Base-by-base conservation (phyloP, 2,329 filamentous ascomycete genomes). In the Tolypocladium nubicola region DNA sequence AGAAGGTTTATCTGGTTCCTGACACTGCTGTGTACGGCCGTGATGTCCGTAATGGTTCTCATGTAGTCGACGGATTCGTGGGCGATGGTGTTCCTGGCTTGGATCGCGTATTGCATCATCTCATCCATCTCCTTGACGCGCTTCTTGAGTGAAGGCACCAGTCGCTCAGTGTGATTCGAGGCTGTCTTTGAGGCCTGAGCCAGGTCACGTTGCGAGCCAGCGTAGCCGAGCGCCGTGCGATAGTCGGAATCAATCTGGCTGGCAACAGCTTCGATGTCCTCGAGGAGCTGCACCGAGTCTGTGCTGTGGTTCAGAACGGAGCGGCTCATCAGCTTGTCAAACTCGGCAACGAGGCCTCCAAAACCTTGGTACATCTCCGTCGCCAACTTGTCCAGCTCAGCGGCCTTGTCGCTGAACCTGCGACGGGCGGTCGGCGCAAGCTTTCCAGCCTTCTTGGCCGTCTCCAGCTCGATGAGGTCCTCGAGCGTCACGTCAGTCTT, bases 191-290 rank as follows among this genome's bases (percentile, higher is more conserved):
- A 86, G 9, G 80, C 83, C 64, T 85, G 83, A 1, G 79, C 74
- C 19, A 85, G 66, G 61, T 84, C 83, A 41, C 77, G 75, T 63
- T 85, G 76, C 45, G 85, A 85, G 61, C 83, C 83, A 1, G 83
- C 76, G 61, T 91, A 86, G 7, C 81, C 79, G 50, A 90, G 76
- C 13, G 90, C 84, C 62, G 89, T 86, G 63, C 91, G 87, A 67
- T 90, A 89, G 71, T 97, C 94, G 7, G 87, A 89, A 53, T 86
- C 85, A 54, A 99, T 88, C 72, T 97, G 97, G 65, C 85, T 90
- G 55, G 86, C 86, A 57, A 97, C 79, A 0, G 89, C 87, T 67
- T 93, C 87, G 49, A 97, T 90, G 68, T 97, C 94, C 60, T 90
- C 82, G 54, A 94, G 77, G 8, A 96, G 76, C 60, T 87, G 84